Base-by-base conservation (phyloP, 1,284 basidiomycete genomes). In the Leccinum glutinopallens region DNA sequence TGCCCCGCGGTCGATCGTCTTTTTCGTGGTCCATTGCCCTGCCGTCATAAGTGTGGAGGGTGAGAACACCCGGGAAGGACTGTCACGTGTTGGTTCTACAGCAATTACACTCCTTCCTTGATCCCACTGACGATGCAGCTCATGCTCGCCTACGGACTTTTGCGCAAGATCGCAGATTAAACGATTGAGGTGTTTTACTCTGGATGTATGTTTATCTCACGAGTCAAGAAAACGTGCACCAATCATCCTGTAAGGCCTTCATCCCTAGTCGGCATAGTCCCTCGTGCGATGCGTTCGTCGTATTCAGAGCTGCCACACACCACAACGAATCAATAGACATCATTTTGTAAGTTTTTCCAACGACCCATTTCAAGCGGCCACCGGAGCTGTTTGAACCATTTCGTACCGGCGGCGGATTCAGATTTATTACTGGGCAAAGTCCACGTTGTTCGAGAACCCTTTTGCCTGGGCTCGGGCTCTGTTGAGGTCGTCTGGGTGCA, bases 361-460 rank as follows among this genome's bases (percentile, higher is more conserved):
- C 29, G 22, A 39, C 39, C 13, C 25, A 63, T 41, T 58, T 54
- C 12, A 22, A 49, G 46, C 46, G 12, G 65, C 41, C 46, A 12
- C 25, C 62, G 6, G 57, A 84, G 88, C 74, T 68, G 79, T 78
- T 22, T 22, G 22, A 33, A 87, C 82, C 35, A 83, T 90, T 59
- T 86, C 87, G 3, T 78, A 88, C 68, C 77, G 82, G 32, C 81
- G 87, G n/a, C 83, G 81, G 59, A 76, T 94, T 22, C 83, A 81
- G 59, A 76, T 94, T 22, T 88, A 88, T 66, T 94, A 91, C 78
- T 94, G 90, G 89, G 89, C 89, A 6, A 88, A 90, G 69, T 81
- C 79, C 32, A 75, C 79, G 6, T 78, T 93, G 71, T 93, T 93
- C 78, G 80, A 79, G 59, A 85, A 89, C 69, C 86, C 86, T 0